Base-by-base conservation (phyloP, 148 eudicot species). In the Pouteria glomerata region DNA sequence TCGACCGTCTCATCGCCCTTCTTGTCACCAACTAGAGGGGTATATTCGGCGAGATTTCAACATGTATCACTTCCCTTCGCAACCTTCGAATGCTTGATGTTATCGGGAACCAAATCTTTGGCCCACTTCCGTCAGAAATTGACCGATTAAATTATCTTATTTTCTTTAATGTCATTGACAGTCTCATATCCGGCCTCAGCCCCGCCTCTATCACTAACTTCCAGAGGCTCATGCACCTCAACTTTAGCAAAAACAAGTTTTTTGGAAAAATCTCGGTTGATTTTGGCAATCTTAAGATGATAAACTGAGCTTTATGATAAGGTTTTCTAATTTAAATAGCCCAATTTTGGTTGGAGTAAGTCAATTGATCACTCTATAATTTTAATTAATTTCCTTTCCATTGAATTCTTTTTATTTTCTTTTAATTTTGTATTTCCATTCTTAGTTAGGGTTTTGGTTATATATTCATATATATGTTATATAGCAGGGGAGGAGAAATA, bases 1-100 rank as follows among this genome's bases (percentile, higher is more conserved):
- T 90, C 37, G 87, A 90, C 79, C 68, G 76, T 4, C 90, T 90
- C 62, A 81, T 80, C 13, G 79, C 82, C 21, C 85, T 90, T 19
- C 59, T 90, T 23, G 76, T 90, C 60, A 92, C 96, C 69, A 92
- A 90, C 82, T 90, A 92, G 96, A 90, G 88, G 26, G 89, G 62
- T 0, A 80, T 90, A 73, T 72, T 92, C 57, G 96, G 96, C 47
- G 81, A 73, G 33, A 86, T 90, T 42, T 92, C 96, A 31, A 8
- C 78, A 0, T 90, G 96, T 62, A 29, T 90, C 50, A 2, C 80
- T 18, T 71, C 83, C 6, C 75, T 90, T 8, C 69, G 82, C 13
- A 64, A 80, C 35, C 82, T 90, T 5, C 82, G 85, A 0, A 83
- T 84, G 42, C 80, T 90, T 12, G 92, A 90, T 73, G 81, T 90